phyloP scores from a whole-genome alignment of 2,329 filamentous ascomycete genomes.

The Calonectria leucothoes region DNA sequence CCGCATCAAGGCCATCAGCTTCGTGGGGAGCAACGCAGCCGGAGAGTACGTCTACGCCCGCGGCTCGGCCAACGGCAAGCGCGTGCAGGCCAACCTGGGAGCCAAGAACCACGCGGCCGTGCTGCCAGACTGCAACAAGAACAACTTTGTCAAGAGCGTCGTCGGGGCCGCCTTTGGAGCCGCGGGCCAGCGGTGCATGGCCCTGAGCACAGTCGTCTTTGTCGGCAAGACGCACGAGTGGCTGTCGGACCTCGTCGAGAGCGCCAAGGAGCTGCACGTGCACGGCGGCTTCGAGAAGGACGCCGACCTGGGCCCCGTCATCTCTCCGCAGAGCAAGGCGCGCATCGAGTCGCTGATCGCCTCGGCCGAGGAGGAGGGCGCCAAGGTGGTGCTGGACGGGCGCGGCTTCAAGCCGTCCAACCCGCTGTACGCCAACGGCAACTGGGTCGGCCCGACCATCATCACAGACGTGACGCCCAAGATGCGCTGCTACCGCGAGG shows the following conservation, averaged over 20 bases:
- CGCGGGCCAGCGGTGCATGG: slow-evolving; percentile 78
- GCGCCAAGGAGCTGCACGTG: slow-evolving; percentile 63
- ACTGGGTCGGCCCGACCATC: slow-evolving; percentile 56
- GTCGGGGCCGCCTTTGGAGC: slow-evolving; percentile 76
- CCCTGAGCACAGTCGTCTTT: slow-evolving; percentile 72
- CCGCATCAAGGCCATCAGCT: slow-evolving; percentile 75
- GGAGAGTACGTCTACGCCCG: slow-evolving; percentile 77
- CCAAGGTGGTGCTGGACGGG: slow-evolving; percentile 36
- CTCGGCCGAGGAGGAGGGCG: slow-evolving; percentile 34
- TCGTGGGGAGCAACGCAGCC: slow-evolving; percentile 75
- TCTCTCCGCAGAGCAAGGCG: slow-evolving; percentile 32
- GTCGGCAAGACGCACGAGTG: slow-evolving; percentile 72
- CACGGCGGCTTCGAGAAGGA: slow-evolving; percentile 37
- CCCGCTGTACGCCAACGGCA: slow-evolving; percentile 49
- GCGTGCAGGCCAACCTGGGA: slow-evolving; percentile 76
- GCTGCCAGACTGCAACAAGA: slow-evolving; percentile 76
- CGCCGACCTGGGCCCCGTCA: slow-evolving; percentile 37
- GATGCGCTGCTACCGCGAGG: slow-evolving; percentile 50
- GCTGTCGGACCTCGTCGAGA: slow-evolving; percentile 71
- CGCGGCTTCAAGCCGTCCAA: slow-evolving; percentile 33
- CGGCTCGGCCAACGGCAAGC: slow-evolving; percentile 77
- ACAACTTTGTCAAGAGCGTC: slow-evolving; percentile 74
- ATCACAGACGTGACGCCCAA: slow-evolving; percentile 46
- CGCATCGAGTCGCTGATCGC: slow-evolving; percentile 36
- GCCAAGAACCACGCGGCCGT: slow-evolving; percentile 78